Conservation (phyloP, 2,329 filamentous ascomycete genomes). For the Hypoxylon sp. region DNA sequence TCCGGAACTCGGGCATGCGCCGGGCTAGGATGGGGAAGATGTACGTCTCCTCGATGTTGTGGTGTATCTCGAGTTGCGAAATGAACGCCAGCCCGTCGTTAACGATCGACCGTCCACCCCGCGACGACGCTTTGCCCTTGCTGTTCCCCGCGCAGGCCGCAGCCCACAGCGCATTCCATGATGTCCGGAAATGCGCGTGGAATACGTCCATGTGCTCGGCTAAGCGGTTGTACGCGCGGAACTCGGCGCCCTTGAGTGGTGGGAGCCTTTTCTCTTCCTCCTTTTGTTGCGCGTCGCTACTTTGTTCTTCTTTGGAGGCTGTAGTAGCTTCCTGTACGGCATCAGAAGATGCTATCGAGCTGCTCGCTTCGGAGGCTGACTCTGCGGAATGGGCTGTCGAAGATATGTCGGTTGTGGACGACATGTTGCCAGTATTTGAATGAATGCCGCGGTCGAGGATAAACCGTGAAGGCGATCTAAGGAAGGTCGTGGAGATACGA, state of each 20-base stretch:
- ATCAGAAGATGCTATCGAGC: slow-evolving; percentile 4
- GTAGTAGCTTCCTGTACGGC: slow-evolving; percentile 12
- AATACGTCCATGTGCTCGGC: slow-evolving; percentile 82
- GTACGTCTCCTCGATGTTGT: slow-evolving; percentile 85
- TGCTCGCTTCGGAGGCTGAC: slow-evolving; percentile 11
- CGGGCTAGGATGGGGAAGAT: slow-evolving; percentile 83
- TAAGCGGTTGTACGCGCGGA: slow-evolving; percentile 78
- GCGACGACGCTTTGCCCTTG: slow-evolving; percentile 51
- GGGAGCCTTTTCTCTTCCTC: slow-evolving; percentile 62
- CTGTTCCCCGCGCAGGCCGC: slow-evolving; percentile 64
- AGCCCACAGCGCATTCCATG: slow-evolving; percentile 79
- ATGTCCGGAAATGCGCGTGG: slow-evolving; percentile 82
- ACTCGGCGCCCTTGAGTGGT: slow-evolving; percentile 76
- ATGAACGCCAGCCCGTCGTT: slow-evolving; percentile 77
- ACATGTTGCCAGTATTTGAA: slow-evolving; percentile 23
- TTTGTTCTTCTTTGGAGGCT: slow-evolving; percentile 1
- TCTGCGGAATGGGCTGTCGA: slow-evolving; percentile 8
- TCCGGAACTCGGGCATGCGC: slow-evolving; percentile 83
- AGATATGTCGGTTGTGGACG: slow-evolving; percentile 19
- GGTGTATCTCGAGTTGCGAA: slow-evolving; percentile 80
- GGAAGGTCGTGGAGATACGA: neutral
- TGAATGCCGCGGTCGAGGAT: slow-evolving; percentile 12
- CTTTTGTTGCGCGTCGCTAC: slow-evolving; percentile 7
- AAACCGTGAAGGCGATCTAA: neutral
- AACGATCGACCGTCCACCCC: slow-evolving; percentile 74